Evolutionary conservation across 164 flowering plant species (phyloP).

Genomic region (Vitis riparia): DNA sequence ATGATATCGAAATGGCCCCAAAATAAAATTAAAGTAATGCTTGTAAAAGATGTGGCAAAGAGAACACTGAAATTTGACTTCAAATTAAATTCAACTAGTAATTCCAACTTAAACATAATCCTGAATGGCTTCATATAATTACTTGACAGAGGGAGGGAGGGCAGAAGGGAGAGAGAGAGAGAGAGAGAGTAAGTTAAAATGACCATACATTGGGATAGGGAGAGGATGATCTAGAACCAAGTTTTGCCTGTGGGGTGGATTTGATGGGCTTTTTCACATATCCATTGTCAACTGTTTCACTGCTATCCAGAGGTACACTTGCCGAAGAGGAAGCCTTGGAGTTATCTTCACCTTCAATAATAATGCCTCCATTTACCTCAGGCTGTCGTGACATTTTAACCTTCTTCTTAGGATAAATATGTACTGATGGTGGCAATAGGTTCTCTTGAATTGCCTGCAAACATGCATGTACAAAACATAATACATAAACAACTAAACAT

Average conservation of each 20-base stretch:
- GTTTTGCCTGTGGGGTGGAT: slow-evolving; percentile 20
- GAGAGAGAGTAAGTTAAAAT: slow-evolving; percentile 3
- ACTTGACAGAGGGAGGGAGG: too few species aligned
- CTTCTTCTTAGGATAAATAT: slow-evolving; percentile 49
- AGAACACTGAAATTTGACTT: too few species aligned
- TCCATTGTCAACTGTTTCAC: slow-evolving; percentile 18
- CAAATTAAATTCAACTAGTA: too few species aligned
- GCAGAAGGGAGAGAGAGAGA: not conserved
- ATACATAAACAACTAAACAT: not conserved
- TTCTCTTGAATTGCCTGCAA: slow-evolving; percentile 73
- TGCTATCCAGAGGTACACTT: slow-evolving; percentile 7
- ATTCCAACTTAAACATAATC: too few species aligned
- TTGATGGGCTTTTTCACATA: slow-evolving; percentile 12
- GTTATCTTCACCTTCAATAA: slow-evolving; percentile 17
- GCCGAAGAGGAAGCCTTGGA: slow-evolving; percentile 18
- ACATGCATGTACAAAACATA: not conserved
- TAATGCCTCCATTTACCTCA: slow-evolving; percentile 32
- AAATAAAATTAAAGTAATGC: too few species aligned
- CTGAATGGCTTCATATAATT: too few species aligned
- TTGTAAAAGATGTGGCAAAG: too few species aligned
- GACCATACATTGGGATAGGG: slow-evolving; percentile 64
- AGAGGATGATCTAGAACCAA: slow-evolving; percentile 36
- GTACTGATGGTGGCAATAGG: slow-evolving; percentile 72
- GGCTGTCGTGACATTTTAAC: slow-evolving; percentile 25
- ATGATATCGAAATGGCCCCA: too few species aligned